Percentiles rank a stretch among this genome's conserved stretches.
phyloP scores from a whole-genome alignment of 169 alveolate genomes.

The Plasmodium ovale region DNA sequence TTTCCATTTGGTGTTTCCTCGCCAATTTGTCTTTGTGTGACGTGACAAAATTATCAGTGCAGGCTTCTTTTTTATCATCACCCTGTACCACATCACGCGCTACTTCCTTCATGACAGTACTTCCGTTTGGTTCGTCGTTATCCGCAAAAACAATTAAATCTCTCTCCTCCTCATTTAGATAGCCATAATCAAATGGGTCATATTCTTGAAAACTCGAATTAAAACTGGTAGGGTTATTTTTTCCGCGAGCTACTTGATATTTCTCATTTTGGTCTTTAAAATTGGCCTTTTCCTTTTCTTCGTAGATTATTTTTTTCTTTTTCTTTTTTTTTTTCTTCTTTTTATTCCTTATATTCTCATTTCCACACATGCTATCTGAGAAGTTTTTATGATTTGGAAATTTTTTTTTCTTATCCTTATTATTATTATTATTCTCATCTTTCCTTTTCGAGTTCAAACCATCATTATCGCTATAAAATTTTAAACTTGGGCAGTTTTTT shows the following conservation, averaged over 20 bases:
- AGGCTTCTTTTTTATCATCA: background rate
- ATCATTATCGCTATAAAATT: conserved; percentile 71
- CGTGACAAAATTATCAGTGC: background rate
- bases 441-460: conserved; percentile 16
- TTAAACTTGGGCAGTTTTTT: conserved; percentile 35
- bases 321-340: conserved; percentile 32
- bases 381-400: conserved; percentile 43
- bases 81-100: background rate
- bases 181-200: conserved; percentile 74
- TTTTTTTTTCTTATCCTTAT: background rate
- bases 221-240: conserved; percentile 10
- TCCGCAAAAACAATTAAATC: conserved; percentile 75
- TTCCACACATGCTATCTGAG: conserved; percentile 29
- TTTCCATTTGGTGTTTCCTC: background rate
- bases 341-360: conserved; percentile 22
- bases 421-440: background rate
- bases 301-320: conserved; percentile 31
- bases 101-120: background rate
- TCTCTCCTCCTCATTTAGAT: conserved; percentile 71
- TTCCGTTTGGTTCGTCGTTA: conserved; percentile 35
- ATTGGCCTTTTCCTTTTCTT: conserved; percentile 29
- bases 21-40: background rate
- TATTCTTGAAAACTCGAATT: conserved; percentile 57
- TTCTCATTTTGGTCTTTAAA: background rate
- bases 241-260: background rate